Evolutionary conservation across 2,329 filamentous ascomycete genomes (phyloP), one percentile per base, ranked within the genome.

Genomic region (Mycosphaerella sp.): DNA sequence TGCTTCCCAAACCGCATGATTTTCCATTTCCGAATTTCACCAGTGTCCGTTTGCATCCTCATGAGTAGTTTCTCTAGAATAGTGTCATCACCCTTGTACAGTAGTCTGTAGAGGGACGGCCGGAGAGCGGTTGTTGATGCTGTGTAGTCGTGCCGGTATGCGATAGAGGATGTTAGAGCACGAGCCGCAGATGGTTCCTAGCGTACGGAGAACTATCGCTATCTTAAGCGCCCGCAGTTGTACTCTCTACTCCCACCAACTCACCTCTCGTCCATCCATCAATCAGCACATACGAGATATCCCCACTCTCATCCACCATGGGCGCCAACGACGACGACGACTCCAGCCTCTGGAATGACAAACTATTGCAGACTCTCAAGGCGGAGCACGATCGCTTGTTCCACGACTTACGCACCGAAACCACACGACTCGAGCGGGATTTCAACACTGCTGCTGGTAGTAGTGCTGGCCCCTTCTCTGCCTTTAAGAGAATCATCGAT

Each of bases 401-500:
- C 26, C 21, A 47, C 32, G 43, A 54, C 17, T 47, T 59, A 10
- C 46, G 54, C 32, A 38, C 49, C 26, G 51, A 59, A 41, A 49
- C 42, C 56, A 48, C 45, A 32, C 49, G 53, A 42, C 40, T 55
- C 32, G 53, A 51, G 46, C 23, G 42, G 41, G 47, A 56, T 23
- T 23, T 23, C 34, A 44, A 38, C 43, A 47, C 5, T 29, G 26
- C 26, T 29, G 26, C 5, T 29, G 26, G 5, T 29, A 7, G 47
- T 10, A 53, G 23, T 12, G 43, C 55, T 68, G 73, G 82, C 56
- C 79, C 80, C 1, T 83, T 84, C 67, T 75, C 81, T 53, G 73
- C 76, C 31, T 83, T 84, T 69, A 81, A 81, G 60, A 78, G 77
- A 58, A 82, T 80, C 65, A 78, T 80, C 53, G 81, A 84, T 61